Conservation (phyloP, 208 protist species). For the Wallacemonas rigidus region DNA sequence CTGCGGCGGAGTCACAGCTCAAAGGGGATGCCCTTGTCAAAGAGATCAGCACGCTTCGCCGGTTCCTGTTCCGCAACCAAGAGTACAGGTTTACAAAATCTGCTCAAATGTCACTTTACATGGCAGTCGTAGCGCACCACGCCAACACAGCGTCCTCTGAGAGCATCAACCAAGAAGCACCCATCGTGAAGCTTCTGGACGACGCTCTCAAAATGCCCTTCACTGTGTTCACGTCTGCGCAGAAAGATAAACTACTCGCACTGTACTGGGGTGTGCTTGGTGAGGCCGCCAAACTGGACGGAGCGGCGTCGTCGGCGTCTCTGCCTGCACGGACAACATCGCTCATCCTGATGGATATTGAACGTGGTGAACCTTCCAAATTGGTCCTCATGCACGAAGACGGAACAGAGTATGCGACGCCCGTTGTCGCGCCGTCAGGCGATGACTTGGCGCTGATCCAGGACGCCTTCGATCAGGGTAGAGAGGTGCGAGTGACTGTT, state of each 20-base stretch:
- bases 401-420: not conserved
- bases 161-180: constrained; percentile 22
- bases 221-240: constrained; percentile 47
- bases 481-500: constrained; percentile 6
- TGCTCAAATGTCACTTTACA: constrained; percentile 43
- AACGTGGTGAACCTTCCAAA: not conserved
- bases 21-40: constrained; percentile 35
- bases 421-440: not conserved
- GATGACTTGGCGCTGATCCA: not conserved
- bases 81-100: constrained; percentile 60
- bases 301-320: not conserved
- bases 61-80: constrained; percentile 58
- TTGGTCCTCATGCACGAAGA: constrained; percentile 13
- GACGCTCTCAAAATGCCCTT: constrained; percentile 66
- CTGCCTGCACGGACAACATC: not conserved
- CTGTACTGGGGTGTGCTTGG: constrained; percentile 48
- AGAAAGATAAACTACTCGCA: constrained; percentile 45
- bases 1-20: constrained; percentile 33
- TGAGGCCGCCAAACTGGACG: not conserved
- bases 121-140: constrained; percentile 51
- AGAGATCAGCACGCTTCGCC: constrained; percentile 46
- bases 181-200: constrained; percentile 41
- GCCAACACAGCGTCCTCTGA: constrained; percentile 20
- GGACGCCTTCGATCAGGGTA: not conserved
- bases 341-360: constrained; percentile 37